Conservation (phyloP, 345 rosid species). For the Salix suchowensis region DNA sequence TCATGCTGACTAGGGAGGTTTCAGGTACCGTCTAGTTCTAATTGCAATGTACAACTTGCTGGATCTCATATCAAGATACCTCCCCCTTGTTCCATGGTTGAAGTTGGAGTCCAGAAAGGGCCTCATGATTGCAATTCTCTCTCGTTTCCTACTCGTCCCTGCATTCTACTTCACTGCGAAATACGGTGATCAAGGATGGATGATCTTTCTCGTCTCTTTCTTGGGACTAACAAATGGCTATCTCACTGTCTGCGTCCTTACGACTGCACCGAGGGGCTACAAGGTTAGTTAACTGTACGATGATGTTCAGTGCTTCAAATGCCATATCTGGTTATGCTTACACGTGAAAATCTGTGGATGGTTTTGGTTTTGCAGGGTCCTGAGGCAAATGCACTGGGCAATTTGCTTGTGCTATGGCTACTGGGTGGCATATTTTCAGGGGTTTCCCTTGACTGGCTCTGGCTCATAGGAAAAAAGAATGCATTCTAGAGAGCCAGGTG, state of each 20-base stretch:
- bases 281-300: conserved; percentile 41
- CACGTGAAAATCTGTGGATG: not conserved
- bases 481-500: not conserved
- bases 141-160: conserved; percentile 60
- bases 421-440: conserved; percentile 68
- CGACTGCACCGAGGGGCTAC: conserved; percentile 79
- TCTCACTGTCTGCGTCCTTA: conserved; percentile 78
- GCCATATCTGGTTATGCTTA: not conserved
- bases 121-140: conserved; percentile 44
- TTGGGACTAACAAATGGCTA: conserved; percentile 74
- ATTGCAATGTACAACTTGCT: conserved; percentile 58
- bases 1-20: not conserved
- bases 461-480: conserved; percentile 43
- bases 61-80: conserved; percentile 65
- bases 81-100: conserved; percentile 48
- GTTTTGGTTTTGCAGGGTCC: conserved; percentile 54
- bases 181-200: conserved; percentile 87
- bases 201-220: conserved; percentile 65
- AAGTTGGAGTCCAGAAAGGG: conserved; percentile 67
- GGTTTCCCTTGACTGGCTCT: conserved; percentile 70
- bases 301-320: not conserved
- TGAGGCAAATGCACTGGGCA: conserved; percentile 88
- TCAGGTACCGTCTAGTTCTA: conserved; percentile 70
- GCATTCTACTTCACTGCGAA: conserved; percentile 87
- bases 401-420: conserved; percentile 60